Conservation (phyloP, 495 filamentous ascomycete species). For the Elasticomyces elasticus region DNA sequence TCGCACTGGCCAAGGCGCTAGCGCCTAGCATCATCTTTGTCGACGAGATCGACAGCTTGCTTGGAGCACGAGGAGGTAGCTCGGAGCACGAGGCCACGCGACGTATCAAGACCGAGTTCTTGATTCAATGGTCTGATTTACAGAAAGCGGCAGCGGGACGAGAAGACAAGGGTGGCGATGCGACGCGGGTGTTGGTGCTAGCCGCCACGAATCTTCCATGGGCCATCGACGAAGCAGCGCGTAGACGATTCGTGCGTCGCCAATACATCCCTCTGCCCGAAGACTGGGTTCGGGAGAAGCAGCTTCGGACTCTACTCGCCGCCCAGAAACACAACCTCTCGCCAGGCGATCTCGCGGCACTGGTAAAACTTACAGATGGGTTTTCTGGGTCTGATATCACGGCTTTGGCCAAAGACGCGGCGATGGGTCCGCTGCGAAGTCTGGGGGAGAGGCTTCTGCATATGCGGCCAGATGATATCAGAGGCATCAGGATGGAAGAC, state of each 20-base stretch:
- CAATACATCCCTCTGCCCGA: slow-evolving; percentile 97
- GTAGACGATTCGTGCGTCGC: slow-evolving; percentile 79
- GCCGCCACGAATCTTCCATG: slow-evolving; percentile 95
- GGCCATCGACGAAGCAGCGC: slow-evolving; percentile 94
- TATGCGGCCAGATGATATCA: slow-evolving; percentile 88
- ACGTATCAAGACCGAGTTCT: slow-evolving; percentile 92
- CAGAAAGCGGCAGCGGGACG: slow-evolving; percentile 84
- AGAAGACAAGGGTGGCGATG: slow-evolving; percentile 69
- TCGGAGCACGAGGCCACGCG: slow-evolving; percentile 90
- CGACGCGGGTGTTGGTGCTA: slow-evolving; percentile 81
- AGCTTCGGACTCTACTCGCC: slow-evolving; percentile 65
- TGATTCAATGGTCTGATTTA: slow-evolving; percentile 95
- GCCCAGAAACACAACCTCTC: slow-evolving; percentile 80
- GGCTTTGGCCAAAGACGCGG: slow-evolving; percentile 92
- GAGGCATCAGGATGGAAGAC: slow-evolving; percentile 71
- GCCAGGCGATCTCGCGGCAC: slow-evolving; percentile 57
- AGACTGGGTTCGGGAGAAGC: slow-evolving; percentile 61
- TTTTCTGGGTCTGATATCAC: slow-evolving; percentile 98
- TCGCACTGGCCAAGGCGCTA: slow-evolving; percentile 77
- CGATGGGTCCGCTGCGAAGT: slow-evolving; percentile 91
- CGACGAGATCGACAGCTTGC: slow-evolving; percentile 93
- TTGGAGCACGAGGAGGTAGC: slow-evolving; percentile 71
- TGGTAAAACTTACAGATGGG: slow-evolving; percentile 82
- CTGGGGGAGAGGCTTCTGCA: slow-evolving; percentile 82
- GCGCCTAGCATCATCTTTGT: slow-evolving; percentile 98